phyloP scores from a whole-genome alignment of 139 green algal genomes.

The Tetradesmus lagerheimii region DNA sequence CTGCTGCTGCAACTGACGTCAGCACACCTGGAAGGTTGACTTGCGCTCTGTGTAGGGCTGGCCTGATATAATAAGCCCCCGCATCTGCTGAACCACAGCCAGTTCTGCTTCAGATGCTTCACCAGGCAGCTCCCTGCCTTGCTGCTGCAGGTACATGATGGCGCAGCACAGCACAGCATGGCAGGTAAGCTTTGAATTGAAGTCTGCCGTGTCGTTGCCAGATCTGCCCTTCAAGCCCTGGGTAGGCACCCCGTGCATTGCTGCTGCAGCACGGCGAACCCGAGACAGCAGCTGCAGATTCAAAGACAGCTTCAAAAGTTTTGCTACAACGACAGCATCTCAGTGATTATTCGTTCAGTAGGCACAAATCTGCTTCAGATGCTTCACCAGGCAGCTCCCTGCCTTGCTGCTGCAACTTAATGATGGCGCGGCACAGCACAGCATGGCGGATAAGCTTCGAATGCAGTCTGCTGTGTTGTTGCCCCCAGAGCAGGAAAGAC shows the following conservation, averaged over 20 bases:
- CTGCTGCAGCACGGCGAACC: conserved; percentile 40
- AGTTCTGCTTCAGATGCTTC: conserved; percentile 18
- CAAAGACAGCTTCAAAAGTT: no score
- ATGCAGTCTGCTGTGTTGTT: no score
- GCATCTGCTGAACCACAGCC: conserved; percentile 34
- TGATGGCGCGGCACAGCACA: not conserved
- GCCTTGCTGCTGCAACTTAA: not conserved
- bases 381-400: not conserved
- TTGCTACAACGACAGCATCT: no score
- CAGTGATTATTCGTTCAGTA: no score
- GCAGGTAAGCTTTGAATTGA: no score
- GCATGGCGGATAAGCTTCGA: no score
- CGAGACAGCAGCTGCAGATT: no score
- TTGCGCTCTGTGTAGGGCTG: conserved; percentile 78
- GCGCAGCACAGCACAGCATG: not conserved
- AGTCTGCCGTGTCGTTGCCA: not conserved
- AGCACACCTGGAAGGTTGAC: conserved; percentile 82
- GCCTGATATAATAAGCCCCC: conserved; percentile 68
- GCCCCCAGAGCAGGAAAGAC: no score
- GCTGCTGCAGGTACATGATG: not conserved
- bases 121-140: not conserved
- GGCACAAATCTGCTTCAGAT: not conserved
- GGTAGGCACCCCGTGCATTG: not conserved
- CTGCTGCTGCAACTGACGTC: not conserved
- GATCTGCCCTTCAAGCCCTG: not conserved